Evolutionary conservation across 2,329 filamentous ascomycete species (phyloP), one percentile per base, ranked within the genome.

Genomic region (Cladophialophora yegresii): DNA sequence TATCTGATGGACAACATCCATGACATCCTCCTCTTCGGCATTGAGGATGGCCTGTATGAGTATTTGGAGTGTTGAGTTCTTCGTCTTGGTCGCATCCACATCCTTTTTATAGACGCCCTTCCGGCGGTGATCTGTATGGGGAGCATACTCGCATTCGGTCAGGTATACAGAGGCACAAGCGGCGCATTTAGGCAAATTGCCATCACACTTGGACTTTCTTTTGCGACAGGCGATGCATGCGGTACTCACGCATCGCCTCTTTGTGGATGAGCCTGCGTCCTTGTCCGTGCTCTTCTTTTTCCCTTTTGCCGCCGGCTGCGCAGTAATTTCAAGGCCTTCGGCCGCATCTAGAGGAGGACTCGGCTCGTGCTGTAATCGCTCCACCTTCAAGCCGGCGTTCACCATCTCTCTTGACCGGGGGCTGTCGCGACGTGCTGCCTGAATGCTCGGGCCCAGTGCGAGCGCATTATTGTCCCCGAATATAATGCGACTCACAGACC

Each of bases 21-120:
- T 83, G 3, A 96, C 92, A 63, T 95, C 90, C 4, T 96, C 91
- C 75, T 98, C 93, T 22, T 90, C 84, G 53, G 91, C 92, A 76
- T 96, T 97, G 57, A 98, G 82, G 57, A 99, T 92, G 54, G 93
- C 92, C 73, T 97, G 91, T 67, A 98, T 87, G 43, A 98, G 82
- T n/a, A 92, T 92, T 75, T 97, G 91, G 61, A 98, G 81, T 0
- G 93, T 98, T 40, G 91, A 91, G 73, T 89, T 92, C 67, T 87
- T 87, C 23, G 92, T 93, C 79, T 96, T 96, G 75, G 93, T 84
- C 73, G 86, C 91, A 76, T 96, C 93, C 26, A 90, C 87, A 76
- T 96, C 95, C 77, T 96, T 92, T 73, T 93, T 93, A 77, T 98
- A 98, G 55, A 98, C 95, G 65, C 95, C 95, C 76, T 98, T 98